These are phyloP conservation scores for Coprinopsis cinerea DNA, from an alignment of 768 basidiomycete genomes.

Conservation along the genomic window DNA sequence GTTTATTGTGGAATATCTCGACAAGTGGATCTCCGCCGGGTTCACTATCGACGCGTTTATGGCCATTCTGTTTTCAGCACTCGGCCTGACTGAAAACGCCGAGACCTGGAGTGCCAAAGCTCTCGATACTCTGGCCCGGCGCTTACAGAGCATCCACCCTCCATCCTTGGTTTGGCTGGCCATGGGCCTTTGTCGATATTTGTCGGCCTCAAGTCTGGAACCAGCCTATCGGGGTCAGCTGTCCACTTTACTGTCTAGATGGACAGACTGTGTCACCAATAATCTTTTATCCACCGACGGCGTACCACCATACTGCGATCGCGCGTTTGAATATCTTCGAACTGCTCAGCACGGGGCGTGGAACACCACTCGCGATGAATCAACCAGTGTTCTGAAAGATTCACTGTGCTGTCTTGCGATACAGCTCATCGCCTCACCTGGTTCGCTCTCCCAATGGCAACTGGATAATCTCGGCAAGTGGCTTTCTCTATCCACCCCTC, in stretches of 20 bases:
- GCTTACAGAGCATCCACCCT: slow-evolving; percentile 6
- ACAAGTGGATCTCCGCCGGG: slow-evolving; percentile 30
- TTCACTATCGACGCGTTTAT: slow-evolving; percentile 25
- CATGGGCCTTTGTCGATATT: background rate
- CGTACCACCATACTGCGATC: background rate
- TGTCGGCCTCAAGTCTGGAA: background rate
- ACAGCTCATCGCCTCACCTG: background rate
- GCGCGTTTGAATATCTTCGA: background rate
- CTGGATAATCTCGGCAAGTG: background rate
- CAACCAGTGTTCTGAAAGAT: background rate
- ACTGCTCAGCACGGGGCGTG: background rate
- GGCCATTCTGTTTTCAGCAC: slow-evolving; percentile 23
- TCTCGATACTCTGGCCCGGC: slow-evolving; percentile 7
- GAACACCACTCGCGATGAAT: background rate
- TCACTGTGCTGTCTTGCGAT: background rate
- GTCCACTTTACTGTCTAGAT: background rate
- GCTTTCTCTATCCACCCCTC: background rate
- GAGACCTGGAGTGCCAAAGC: slow-evolving; percentile 13
- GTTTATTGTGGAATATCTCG: slow-evolving; percentile 41
- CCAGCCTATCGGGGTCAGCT: background rate
- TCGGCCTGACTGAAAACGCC: slow-evolving; percentile 16
- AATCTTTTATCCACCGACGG: background rate
- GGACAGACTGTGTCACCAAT: background rate
- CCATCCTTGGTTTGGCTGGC: background rate
- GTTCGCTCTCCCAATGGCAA: background rate